Base-by-base conservation (phyloP, 2,329 filamentous ascomycete species). In the Cordyceps tenuipes region DNA sequence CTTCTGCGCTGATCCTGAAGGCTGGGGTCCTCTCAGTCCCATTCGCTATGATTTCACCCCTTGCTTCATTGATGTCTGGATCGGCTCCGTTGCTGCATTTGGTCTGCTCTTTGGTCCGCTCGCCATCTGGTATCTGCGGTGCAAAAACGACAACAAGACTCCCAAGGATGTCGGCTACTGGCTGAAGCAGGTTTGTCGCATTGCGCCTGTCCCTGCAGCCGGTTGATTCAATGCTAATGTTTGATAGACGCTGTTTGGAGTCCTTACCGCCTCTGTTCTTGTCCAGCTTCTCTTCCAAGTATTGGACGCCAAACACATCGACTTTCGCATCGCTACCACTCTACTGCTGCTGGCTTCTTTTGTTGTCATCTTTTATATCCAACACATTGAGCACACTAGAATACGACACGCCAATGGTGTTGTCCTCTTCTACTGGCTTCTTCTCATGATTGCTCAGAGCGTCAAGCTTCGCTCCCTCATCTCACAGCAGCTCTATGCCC, bases 1-100 rank as follows among this genome's bases (percentile, higher is more conserved):
- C 61, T 79, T 97, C 73, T 97, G 93, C 76, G 85, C 88, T 72
- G 94, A 96, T 75, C 79, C 81, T 59, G 93, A 97, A 75, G 95
- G 94, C 68, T 99, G 94, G 94, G 95, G 95, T 1, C 94, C 94
- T 23, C 71, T 99, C 71, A 97, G 91, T 74, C 86, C 87, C 41
- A 80, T 86, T 66, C 83, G 93, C 72, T 97, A 91, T 74, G 94
- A 99, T 76, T 91, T 99, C 69, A 97, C 94, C 17, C 93, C 94
- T 46, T 99, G 94, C 78, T 99, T 99, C 71, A 86, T 97, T 68
- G 95, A 99, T 72, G 84, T 96, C 23, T 92, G 90, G 84, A 84
- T 97, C 62, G 84, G 89, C 39, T 76, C 81, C 1, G 89, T 96
- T 31, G 90, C 90, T 9, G 80, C 80, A 15, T 95, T 88, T 76